These are phyloP conservation scores for Fusarium tuaranense DNA, from an alignment of 2,329 filamentous ascomycete species.

Conservation along the genomic window DNA sequence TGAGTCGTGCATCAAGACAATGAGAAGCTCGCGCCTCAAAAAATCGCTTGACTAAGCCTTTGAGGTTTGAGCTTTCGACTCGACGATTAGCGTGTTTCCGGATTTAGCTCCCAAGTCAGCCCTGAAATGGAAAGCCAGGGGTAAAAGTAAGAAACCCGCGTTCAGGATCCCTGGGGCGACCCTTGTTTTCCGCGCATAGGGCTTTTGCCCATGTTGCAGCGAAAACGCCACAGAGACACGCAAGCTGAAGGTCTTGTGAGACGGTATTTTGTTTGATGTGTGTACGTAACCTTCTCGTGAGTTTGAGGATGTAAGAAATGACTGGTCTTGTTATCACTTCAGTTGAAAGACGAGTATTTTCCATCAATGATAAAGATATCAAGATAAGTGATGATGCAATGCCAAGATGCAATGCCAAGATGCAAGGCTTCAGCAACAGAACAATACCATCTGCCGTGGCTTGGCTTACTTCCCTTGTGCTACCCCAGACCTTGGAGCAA, in stretches of 20 bases:
- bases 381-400: neutral
- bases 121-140: neutral
- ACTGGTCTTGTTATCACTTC: neutral
- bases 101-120: slow-evolving; percentile 15
- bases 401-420: neutral
- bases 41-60: slow-evolving; percentile 24
- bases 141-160: neutral
- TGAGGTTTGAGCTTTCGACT: neutral
- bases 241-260: neutral
- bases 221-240: neutral
- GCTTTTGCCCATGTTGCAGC: neutral
- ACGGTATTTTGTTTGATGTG: neutral
- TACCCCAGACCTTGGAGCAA: neutral
- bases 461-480: neutral
- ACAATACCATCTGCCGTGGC: neutral
- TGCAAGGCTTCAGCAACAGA: neutral
- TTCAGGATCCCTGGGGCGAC: neutral
- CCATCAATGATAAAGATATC: neutral
- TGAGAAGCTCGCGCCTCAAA: slow-evolving; percentile 4
- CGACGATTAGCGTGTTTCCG: slow-evolving; percentile 19
- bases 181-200: slow-evolving; percentile 1
- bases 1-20: slow-evolving; percentile 11
- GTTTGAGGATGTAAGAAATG: neutral
- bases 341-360: neutral
- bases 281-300: neutral